Evolutionary conservation across 2,329 filamentous ascomycete genomes (phyloP).

Genomic region (Taxawa tesnikishii): DNA sequence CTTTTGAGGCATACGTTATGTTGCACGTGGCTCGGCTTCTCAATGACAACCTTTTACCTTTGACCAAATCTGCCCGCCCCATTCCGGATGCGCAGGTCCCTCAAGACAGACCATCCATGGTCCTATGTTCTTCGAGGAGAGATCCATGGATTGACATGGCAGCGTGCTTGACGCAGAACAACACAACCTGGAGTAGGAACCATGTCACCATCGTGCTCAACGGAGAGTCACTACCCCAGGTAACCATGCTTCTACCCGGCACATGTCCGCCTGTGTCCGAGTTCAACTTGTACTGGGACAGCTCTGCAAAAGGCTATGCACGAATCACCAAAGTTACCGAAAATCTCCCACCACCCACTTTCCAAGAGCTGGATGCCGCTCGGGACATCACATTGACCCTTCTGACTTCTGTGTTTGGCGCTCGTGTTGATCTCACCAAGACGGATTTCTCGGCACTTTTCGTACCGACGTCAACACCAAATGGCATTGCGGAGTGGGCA

Average conservation of each 20-base stretch:
- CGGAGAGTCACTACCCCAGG: neutral
- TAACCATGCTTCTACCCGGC: slow-evolving; percentile 13
- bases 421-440: slow-evolving; percentile 4
- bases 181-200: neutral
- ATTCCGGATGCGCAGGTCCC: no score
- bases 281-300: slow-evolving; percentile 16
- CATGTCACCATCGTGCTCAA: slow-evolving; percentile 3
- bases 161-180: neutral
- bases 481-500: no score
- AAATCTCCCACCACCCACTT: slow-evolving; percentile 1
- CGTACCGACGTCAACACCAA: no score
- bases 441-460: slow-evolving; percentile 10
- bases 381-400: slow-evolving; percentile 5
- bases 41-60: slow-evolving; percentile 65
- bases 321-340: slow-evolving; percentile 2
- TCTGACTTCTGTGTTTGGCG: slow-evolving; percentile 6
- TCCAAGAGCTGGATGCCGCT: no score
- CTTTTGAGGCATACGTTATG: slow-evolving; percentile 64
- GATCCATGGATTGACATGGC: slow-evolving; percentile 3
- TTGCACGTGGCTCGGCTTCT: slow-evolving; percentile 61
- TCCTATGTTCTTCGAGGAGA: slow-evolving; percentile 8
- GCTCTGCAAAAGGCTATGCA: slow-evolving; percentile 1
- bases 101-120: slow-evolving; percentile 14
- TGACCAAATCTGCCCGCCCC: slow-evolving; percentile 12
- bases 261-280: slow-evolving; percentile 1